Percentiles rank a stretch among this genome's conserved stretches.
Evolutionary conservation across 257 asterid species (phyloP).

Genomic region (Eucommia ulmoides): DNA sequence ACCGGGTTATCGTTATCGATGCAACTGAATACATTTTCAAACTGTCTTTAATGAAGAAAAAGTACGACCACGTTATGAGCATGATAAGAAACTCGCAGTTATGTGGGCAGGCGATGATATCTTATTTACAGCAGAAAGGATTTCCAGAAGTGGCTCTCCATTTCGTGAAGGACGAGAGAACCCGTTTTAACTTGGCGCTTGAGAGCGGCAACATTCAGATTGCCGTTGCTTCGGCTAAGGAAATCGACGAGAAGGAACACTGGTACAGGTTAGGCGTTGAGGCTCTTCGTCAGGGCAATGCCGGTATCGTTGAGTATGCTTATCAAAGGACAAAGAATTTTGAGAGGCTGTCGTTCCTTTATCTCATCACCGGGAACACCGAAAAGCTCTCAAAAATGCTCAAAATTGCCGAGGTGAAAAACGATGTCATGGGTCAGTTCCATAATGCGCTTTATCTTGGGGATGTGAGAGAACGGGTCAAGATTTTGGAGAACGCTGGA

Average conservation of each 20-base stretch:
- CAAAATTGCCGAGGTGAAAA: constrained; percentile 86
- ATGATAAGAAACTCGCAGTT: constrained; percentile 90
- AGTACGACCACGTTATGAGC: constrained; percentile 87
- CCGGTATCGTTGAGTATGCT: constrained; percentile 94
- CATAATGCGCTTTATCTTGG: constrained; percentile 89
- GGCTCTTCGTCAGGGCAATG: constrained; percentile 97
- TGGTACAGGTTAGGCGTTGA: constrained; percentile 95
- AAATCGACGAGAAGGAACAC: constrained; percentile 81
- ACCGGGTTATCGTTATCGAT: constrained; percentile 80
- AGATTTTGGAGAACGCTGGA: constrained; percentile 65
- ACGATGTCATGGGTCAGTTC: constrained; percentile 93
- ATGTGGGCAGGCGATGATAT: constrained; percentile 99
- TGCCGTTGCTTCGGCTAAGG: constrained; percentile 87
- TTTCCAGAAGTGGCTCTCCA: constrained; percentile 96
- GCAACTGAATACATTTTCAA: constrained; percentile 84
- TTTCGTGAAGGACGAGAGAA: constrained; percentile 92
- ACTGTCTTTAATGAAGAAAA: constrained; percentile 62
- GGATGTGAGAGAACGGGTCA: constrained; percentile 69
- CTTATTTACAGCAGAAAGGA: constrained; percentile 97
- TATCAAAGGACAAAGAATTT: constrained; percentile 87
- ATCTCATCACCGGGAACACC: constrained; percentile 73
- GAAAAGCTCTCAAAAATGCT: constrained; percentile 82
- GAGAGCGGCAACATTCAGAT: constrained; percentile 92
- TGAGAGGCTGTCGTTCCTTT: constrained; percentile 82
- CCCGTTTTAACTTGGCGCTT: constrained; percentile 84